Evolutionary conservation across 768 basidiomycete species (phyloP).

Genomic region (Clitopilus passeckerianus): DNA sequence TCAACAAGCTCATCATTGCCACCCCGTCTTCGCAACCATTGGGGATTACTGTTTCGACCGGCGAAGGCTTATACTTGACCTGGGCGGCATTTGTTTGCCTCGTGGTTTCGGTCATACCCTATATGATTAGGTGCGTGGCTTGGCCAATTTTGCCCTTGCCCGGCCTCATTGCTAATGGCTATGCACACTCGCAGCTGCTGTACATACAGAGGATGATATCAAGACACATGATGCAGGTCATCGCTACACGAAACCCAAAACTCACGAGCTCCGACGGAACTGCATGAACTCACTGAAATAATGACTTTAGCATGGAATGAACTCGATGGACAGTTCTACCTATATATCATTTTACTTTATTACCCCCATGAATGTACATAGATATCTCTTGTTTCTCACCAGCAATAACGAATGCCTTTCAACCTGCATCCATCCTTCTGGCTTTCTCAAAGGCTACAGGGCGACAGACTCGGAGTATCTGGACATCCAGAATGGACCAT

Average conservation of each 20-base stretch:
- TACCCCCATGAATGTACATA: neutral
- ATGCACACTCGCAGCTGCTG: slow-evolving; percentile 53
- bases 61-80: slow-evolving; percentile 56
- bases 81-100: slow-evolving; percentile 77
- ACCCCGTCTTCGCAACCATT: slow-evolving; percentile 32
- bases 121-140: slow-evolving; percentile 60
- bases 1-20: slow-evolving; percentile 49
- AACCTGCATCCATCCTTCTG: too few relatives aligned
- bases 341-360: slow-evolving; percentile 2
- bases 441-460: too few relatives aligned
- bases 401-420: neutral
- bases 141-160: neutral
- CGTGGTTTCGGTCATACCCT: slow-evolving; percentile 62
- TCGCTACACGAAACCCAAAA: slow-evolving; percentile 5
- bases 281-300: neutral
- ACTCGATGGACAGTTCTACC: neutral
- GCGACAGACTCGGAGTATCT: too few relatives aligned
- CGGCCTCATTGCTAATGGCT: neutral
- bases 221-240: slow-evolving; percentile 14
- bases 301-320: neutral
- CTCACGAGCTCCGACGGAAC: neutral
- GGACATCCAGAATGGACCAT: neutral
- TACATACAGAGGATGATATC: slow-evolving; percentile 66
- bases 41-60: slow-evolving; percentile 61
- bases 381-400: neutral